Percentiles rank a stretch among this genome's conserved stretches.
Conservation (phyloP, 345 rosid species). For the Camelina hispida region DNA sequence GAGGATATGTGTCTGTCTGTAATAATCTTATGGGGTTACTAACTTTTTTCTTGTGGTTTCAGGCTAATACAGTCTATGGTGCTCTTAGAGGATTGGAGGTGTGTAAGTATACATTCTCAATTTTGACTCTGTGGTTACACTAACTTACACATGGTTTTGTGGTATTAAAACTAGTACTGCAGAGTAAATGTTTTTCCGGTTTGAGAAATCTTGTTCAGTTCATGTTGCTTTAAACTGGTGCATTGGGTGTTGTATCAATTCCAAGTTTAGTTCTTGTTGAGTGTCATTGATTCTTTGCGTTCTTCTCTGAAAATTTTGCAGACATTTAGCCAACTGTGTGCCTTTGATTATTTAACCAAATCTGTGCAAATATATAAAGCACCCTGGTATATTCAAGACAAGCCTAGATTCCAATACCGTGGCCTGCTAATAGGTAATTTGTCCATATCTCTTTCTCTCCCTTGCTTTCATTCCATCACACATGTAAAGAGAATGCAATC, state of each 20-base stretch:
- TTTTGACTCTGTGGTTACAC: slow-evolving; percentile 21
- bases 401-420: slow-evolving; percentile 84
- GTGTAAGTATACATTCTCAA: slow-evolving; percentile 26
- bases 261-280: neutral
- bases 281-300: neutral
- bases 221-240: neutral
- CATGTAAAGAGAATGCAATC: neutral
- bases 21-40: neutral
- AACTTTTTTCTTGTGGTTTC: slow-evolving; percentile 38
- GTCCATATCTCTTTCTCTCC: neutral
- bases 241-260: too few species aligned
- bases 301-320: slow-evolving; percentile 43
- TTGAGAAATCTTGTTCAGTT: neutral
- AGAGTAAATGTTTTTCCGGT: neutral
- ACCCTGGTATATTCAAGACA: slow-evolving; percentile 87
- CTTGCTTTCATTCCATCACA: neutral
- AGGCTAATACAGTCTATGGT: slow-evolving; percentile 90
- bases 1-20: neutral
- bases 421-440: slow-evolving; percentile 80
- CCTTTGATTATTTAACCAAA: slow-evolving; percentile 73
- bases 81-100: slow-evolving; percentile 97
- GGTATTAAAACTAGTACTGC: neutral
- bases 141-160: neutral
- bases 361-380: slow-evolving; percentile 70
- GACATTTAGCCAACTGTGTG: slow-evolving; percentile 96